Percentiles rank a stretch among this genome's conserved stretches.
phyloP scores from a whole-genome alignment of 2,329 filamentous ascomycete genomes.

The Ascochyta viciae-villosae region DNA sequence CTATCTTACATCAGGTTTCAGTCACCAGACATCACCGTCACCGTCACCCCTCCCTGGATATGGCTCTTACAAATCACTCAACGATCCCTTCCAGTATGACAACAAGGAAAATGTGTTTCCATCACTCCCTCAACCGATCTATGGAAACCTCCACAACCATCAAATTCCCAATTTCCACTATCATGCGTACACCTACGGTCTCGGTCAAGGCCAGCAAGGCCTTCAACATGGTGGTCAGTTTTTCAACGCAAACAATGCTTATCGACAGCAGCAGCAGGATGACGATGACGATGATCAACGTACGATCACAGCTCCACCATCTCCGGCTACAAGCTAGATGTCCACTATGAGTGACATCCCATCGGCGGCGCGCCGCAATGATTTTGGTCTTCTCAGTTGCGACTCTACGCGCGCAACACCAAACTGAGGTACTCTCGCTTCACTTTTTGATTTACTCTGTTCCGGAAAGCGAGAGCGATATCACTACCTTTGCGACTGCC shows the following conservation, averaged over 20 bases:
- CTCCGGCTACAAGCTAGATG: conserved; percentile 39
- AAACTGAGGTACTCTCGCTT: conserved; percentile 28
- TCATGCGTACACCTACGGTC: conserved; percentile 37
- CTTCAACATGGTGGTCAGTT: conserved; percentile 36
- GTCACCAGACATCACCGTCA: conserved; percentile 36
- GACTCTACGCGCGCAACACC: conserved; percentile 9
- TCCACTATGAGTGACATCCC: neutral
- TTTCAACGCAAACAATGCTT: conserved; percentile 30
- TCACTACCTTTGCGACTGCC: conserved; percentile 13
- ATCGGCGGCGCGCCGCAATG: neutral
- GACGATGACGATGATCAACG: conserved; percentile 44
- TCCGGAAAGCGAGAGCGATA: conserved; percentile 21
- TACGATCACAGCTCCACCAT: conserved; percentile 47
- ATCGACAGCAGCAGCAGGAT: conserved; percentile 33
- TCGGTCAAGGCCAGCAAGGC: conserved; percentile 38
- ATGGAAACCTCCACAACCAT: conserved; percentile 35
- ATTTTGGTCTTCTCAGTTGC: conserved; percentile 4
- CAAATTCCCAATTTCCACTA: conserved; percentile 35
- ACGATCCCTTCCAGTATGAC: conserved; percentile 39
- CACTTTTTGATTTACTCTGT: conserved; percentile 27
- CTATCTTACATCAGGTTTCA: conserved; percentile 45
- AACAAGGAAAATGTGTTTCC: conserved; percentile 45
- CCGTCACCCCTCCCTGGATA: conserved; percentile 35
- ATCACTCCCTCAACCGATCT: conserved; percentile 31
- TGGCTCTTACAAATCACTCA: conserved; percentile 37